A percentile compares a stretch with the other conserved stretches of the same genome.
These are phyloP conservation scores for Neurospora tetraspora DNA, from an alignment of 495 filamentous ascomycete species.

Conservation along the genomic window DNA sequence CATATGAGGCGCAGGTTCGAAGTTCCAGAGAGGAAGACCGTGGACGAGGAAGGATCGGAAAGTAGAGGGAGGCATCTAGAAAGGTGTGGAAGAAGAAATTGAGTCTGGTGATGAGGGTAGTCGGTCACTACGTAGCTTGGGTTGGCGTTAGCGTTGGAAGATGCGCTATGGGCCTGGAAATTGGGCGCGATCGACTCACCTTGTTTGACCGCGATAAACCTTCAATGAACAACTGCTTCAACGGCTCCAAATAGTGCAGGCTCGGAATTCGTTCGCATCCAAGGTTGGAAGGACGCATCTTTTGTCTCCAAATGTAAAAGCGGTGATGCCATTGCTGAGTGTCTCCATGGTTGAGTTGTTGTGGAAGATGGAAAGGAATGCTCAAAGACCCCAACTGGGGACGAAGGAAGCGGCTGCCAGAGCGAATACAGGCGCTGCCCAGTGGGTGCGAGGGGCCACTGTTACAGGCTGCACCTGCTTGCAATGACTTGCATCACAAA, in stretches of 20 bases:
- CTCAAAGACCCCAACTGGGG: not conserved
- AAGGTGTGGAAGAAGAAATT: not conserved
- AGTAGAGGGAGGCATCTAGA: not conserved
- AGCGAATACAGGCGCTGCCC: too few relatives aligned
- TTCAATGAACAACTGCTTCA: not conserved
- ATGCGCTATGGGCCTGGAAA: not conserved
- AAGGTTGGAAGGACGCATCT: not conserved
- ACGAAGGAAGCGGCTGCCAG: too few relatives aligned
- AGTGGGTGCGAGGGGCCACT: too few relatives aligned
- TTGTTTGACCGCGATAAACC: not conserved
- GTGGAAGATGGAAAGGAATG: not conserved
- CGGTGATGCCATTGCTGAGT: not conserved
- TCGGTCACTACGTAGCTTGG: not conserved
- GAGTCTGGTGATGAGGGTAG: not conserved
- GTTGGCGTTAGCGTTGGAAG: not conserved
- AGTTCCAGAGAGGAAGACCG: not conserved
- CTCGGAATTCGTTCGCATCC: not conserved
- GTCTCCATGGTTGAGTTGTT: not conserved
- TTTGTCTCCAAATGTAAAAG: not conserved
- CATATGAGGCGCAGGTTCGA: not conserved
- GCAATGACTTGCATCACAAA: too few relatives aligned
- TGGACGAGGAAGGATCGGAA: not conserved
- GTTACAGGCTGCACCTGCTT: too few relatives aligned
- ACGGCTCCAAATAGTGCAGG: not conserved
- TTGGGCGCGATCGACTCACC: not conserved